A percentile compares a stretch with the other conserved stretches of the same genome.
phyloP scores from a whole-genome alignment of 352 stramenopile species.

The Heterotrichella gracilis region DNA sequence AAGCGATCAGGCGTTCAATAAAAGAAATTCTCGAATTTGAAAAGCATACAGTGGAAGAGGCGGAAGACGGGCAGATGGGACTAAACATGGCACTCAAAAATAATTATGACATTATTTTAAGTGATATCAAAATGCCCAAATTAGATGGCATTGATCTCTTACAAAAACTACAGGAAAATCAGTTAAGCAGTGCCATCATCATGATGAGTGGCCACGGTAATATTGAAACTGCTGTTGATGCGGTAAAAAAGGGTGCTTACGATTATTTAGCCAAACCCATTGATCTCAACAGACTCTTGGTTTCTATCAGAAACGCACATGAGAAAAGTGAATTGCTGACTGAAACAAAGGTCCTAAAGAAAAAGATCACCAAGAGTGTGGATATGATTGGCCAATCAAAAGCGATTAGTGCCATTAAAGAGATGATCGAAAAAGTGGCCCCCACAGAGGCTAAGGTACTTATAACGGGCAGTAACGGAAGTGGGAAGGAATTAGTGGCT shows the following conservation, averaged over 20 bases:
- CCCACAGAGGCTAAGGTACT: neutral
- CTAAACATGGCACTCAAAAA: slow-evolving; percentile 1
- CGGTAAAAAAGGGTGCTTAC: neutral
- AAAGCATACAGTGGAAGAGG: neutral
- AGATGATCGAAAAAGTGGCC: neutral
- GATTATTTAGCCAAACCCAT: neutral
- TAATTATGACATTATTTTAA: slow-evolving; percentile 11
- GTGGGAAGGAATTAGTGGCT: neutral
- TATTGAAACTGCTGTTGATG: neutral
- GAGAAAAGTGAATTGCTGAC: neutral
- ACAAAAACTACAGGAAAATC: neutral
- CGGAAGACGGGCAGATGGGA: neutral
- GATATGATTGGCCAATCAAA: neutral
- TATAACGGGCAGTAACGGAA: neutral
- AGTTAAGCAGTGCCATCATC: neutral
- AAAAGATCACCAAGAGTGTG: neutral
- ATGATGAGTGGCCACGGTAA: neutral
- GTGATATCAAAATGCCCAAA: neutral
- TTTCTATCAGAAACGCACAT: neutral
- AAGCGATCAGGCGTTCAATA: neutral
- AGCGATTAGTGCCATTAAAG: neutral
- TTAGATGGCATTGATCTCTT: neutral
- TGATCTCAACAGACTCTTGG: neutral
- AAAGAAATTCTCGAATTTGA: slow-evolving; percentile 8
- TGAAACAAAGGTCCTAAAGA: neutral